A percentile compares a stretch with the other conserved stretches of the same genome.
phyloP scores from a whole-genome alignment of 2,329 filamentous ascomycete species.

The Trichoderma hamatum region DNA sequence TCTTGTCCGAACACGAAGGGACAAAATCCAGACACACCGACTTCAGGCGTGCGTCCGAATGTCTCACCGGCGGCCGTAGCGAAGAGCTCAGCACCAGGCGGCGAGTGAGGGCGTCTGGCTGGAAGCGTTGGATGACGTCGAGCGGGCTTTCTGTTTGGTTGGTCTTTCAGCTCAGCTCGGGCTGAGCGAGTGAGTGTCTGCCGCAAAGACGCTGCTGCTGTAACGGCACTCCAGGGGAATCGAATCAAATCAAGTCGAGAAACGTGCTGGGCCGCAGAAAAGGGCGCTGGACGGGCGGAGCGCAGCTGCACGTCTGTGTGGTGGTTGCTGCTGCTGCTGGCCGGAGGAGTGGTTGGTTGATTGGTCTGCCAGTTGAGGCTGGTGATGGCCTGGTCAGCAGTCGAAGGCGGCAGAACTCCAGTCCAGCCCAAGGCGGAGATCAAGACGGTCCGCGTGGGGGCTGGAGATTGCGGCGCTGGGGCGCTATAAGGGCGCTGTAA shows the following conservation, averaged over 20 bases:
- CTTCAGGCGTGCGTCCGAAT: conserved; percentile 11
- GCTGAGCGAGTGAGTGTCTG: neutral
- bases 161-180: conserved; percentile 5
- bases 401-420: conserved; percentile 18
- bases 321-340: neutral
- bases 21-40: conserved; percentile 6
- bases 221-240: neutral
- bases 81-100: conserved; percentile 1
- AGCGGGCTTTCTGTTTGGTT: neutral
- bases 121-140: conserved; percentile 14
- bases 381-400: conserved; percentile 25
- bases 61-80: conserved; percentile 13
- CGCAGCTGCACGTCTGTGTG: conserved; percentile 22
- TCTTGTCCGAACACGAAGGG: neutral
- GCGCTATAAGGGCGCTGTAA: neutral
- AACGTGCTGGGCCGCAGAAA: neutral
- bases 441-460: conserved; percentile 22
- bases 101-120: neutral
- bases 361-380: conserved; percentile 18
- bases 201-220: neutral
- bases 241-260: neutral
- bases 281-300: conserved; percentile 1
- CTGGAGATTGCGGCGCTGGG: neutral
- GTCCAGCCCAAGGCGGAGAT: conserved; percentile 22
- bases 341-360: neutral